Base-by-base conservation (phyloP, 257 asterid species). In the Gardenia jasminoides region DNA sequence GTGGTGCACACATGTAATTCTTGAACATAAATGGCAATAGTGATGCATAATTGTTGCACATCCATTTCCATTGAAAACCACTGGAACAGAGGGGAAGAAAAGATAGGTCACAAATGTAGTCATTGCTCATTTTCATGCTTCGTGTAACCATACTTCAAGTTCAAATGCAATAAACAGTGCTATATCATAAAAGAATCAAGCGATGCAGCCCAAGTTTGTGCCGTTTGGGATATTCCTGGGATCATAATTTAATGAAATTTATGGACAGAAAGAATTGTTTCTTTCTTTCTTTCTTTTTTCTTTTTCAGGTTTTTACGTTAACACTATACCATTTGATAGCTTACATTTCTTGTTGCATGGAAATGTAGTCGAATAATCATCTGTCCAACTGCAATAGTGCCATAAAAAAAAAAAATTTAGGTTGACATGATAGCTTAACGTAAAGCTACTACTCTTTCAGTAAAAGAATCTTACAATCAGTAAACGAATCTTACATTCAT, bases 11-110 rank as follows among this genome's bases (percentile, higher is more conserved):
- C 71, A 76, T 64, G 72, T 1, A 48, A 64, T 44, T 28, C 72
- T 30, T 19, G 69, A 76, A 64, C 79, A 43, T 64, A 76, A 76
- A 76, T 64, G 72, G 73, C 47, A 76, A 64, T 65, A 3, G 33
- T 28, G 33, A 44, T 62, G 62, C 72, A 44, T 30, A 44, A 44
- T 64, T 33, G 64, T 64, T 76, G 64, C 54, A 48, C 79, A 43
- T 76, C 79, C 70, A 46, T 76, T 46, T 76, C 79, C 10, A 36
- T 75, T 61, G 41, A 47, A 70, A 22, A 4, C 69, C 17, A 47
- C 44, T 22, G 58, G 31, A 22, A 44, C 52, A 3, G 33, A 20
- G 39, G 59, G 66, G 48, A n/a, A 19, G 31, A 52, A 67, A 67
- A 31, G 36, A 33, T 16, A 8, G 31, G 62, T 2, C 58, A 62